Base-by-base conservation (phyloP, 163 green algal genomes). In the Trebouxia gelatinosa region DNA sequence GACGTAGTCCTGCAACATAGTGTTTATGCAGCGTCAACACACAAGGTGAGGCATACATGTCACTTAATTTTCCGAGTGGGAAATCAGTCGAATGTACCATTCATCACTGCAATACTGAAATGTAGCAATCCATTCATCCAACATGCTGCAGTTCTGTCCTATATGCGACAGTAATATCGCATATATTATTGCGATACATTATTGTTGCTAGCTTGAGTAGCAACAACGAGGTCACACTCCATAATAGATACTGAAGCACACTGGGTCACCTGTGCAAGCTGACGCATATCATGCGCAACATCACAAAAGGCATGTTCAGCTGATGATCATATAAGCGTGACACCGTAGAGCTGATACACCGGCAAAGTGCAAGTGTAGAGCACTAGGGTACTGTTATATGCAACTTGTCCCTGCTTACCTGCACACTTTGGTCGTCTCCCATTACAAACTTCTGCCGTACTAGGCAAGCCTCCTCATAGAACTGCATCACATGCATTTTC, bases 401-500 rank as follows among this genome's bases (percentile, higher is more conserved):
- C 43, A 54, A n/a, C n/a, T 54, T 9, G 13, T 54, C 11, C 11
- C 21, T 57, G 39, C 66, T 6, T 23, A 79, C 79, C 67, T 78
- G 46, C 13, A 91, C 83, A n/a, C 74, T 87, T 48, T 80, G 75
- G 11, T 70, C 77, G 26, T 88, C 83, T 37, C 92, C 89, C 81
- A 92, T 82, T 3, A 94, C 80, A 77, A 85, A 94, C 0, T 58
- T 40, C 78, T 94, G 89, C 68, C 91, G 80, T 75, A 93, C 65
- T 39, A 94, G 68, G 75, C 88, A 93, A 32, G 81, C 68, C 37
- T 94, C 88, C 59, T 91, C 81, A 70, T 91, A 92, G 77, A 85
- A 94, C 86, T 83, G 72, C 79, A 77, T 7, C 5, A 31, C 37
- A 75, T 31, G 21, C 6, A 54, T 23, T 54, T 54, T 9, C 11